Evolutionary conservation across 768 basidiomycete species (phyloP).

Genomic region (Boletus bicolor): DNA sequence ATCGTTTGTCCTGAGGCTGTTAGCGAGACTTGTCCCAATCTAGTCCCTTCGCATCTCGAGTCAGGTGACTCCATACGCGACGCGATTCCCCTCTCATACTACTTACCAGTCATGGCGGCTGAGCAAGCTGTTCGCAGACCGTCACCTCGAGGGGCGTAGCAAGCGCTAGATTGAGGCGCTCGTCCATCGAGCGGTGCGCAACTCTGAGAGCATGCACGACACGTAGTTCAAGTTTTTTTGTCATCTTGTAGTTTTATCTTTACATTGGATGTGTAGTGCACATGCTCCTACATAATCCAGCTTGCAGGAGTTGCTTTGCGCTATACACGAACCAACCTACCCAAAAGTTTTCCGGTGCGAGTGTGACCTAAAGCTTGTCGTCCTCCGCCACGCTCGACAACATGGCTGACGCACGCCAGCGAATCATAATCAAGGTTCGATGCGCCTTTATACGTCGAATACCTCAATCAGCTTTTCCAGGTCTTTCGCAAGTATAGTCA

Average conservation of each 20-base stretch:
- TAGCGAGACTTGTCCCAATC: slow-evolving; percentile 12
- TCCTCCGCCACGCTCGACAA: neutral
- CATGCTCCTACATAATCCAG: neutral
- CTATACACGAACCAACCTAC: neutral
- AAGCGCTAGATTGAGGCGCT: neutral
- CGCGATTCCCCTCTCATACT: too few relatives aligned
- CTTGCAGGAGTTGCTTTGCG: neutral
- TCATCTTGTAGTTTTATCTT: neutral
- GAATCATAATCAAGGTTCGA: slow-evolving; percentile 44
- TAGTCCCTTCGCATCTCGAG: neutral
- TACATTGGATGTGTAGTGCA: neutral
- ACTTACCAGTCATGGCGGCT: neutral
- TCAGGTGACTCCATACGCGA: slow-evolving; percentile 5
- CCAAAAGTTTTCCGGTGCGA: neutral
- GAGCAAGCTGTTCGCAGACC: too few relatives aligned
- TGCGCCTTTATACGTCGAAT: neutral
- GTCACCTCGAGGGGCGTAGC: neutral
- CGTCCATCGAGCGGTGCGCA: neutral
- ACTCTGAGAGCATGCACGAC: neutral
- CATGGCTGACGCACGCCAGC: slow-evolving; percentile 40
- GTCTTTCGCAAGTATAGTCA: slow-evolving; percentile 88
- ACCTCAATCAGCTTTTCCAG: slow-evolving; percentile 35
- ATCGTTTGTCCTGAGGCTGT: too few relatives aligned
- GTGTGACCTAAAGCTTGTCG: neutral
- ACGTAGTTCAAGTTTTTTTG: too few relatives aligned